Base-by-base conservation (phyloP, 371 early-diverging fungal species). In the Zopfochytrium polystomum region DNA sequence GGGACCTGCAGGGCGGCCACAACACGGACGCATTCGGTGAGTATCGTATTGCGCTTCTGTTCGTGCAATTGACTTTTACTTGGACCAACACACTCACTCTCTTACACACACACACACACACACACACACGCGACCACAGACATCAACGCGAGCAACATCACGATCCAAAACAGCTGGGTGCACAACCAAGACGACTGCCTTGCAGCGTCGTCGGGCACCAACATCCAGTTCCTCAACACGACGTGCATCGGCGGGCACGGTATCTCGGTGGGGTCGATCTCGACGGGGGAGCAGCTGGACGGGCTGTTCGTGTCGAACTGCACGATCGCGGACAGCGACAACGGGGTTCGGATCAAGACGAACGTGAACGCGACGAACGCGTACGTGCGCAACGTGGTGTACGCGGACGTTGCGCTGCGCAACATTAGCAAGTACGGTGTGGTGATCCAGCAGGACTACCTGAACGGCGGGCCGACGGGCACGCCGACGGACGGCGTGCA, bases 111-210 rank as follows among this genome's bases (percentile, higher is more conserved):
- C 69, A 27, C 70, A 70, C 55, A 51, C 69, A 27, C 20, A 23
- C 4, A 30, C 30, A 49, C n/a, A n/a, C n/a, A n/a, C n/a, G n/a
- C n/a, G n/a, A n/a, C n/a, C n/a, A n/a, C n/a, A n/a, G n/a, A 54
- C 67, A 31, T 48, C 11, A 25, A 58, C n/a, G 18, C 25, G 65
- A 25, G 55, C 57, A 27, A 66, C 67, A 44, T 32, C 22, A 2
- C 60, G 58, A 34, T 54, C 71, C 25, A 67, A 51, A 22, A 57
- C 25, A 20, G 48, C 22, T 20, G 20, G 48, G 48, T 70, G 15
- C 68, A 67, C 50, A 73, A 73, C 57, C 69, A 71, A 35, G 73
- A 73, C 43, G 72, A 70, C 38, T 72, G 70, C 29, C 53, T 70
- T 57, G 70, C 72, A 33, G 29, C 67, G 2, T 70, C 64, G 54